Conservation (phyloP, 1,284 basidiomycete species). For the Ustilago xerochloae region DNA sequence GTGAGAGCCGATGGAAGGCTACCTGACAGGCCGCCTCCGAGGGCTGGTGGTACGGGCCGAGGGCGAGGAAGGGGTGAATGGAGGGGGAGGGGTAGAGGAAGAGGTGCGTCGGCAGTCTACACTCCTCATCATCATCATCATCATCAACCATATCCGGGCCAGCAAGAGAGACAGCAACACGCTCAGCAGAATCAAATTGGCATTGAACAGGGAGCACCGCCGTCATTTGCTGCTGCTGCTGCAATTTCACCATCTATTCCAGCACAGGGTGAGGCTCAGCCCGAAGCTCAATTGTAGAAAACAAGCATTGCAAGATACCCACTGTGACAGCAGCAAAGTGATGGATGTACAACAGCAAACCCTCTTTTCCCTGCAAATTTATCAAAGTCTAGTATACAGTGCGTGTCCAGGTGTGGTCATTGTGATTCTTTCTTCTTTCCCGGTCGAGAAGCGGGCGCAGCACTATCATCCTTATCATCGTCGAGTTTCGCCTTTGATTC, state of each 20-base stretch:
- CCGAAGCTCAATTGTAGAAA: not conserved
- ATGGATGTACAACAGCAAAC: too few relatives aligned
- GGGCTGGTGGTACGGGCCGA: slow-evolving; percentile 9
- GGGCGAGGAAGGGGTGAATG: slow-evolving; percentile 13
- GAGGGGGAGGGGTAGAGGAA: slow-evolving; percentile 8
- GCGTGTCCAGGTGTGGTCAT: not conserved
- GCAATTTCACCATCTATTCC: slow-evolving; percentile 10
- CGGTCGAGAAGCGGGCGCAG: too few relatives aligned
- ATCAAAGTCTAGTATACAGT: not conserved
- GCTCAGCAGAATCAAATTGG: not conserved
- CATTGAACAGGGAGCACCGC: not conserved
- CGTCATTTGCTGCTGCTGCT: slow-evolving; percentile 30
- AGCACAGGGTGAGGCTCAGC: not conserved
- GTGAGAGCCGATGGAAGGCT: slow-evolving; percentile 19
- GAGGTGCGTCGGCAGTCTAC: slow-evolving; percentile 24
- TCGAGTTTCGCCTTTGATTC: slow-evolving; percentile 29
- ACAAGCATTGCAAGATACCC: slow-evolving; percentile 7
- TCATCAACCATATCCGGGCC: slow-evolving; percentile 12
- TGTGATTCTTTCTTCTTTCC: not conserved
- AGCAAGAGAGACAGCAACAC: not conserved
- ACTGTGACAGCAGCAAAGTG: too few relatives aligned
- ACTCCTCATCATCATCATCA: slow-evolving; percentile 17
- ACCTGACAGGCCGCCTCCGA: slow-evolving; percentile 26
- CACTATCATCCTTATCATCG: not conserved
- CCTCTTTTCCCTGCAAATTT: not conserved